Percentiles rank a stretch among this genome's conserved stretches.
Conservation (phyloP, 176 grass and related monocot genomes). For the Oryza glumipatula region DNA sequence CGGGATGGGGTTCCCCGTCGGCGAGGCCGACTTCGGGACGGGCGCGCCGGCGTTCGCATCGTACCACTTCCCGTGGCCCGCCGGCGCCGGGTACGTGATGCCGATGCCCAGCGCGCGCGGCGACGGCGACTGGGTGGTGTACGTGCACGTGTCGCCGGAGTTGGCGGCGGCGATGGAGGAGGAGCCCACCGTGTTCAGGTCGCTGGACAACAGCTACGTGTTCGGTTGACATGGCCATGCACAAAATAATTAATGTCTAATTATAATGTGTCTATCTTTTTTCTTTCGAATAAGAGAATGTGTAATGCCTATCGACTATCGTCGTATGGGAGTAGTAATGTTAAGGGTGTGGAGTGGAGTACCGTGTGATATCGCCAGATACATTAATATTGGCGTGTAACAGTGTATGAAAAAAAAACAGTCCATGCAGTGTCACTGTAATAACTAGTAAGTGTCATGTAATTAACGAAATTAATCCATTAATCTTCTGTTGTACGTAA, state of each 20-base stretch:
- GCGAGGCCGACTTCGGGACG: slow-evolving; percentile 59
- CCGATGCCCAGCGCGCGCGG: slow-evolving; percentile 65
- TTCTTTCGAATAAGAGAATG: no score
- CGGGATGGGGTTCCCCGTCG: slow-evolving; percentile 49
- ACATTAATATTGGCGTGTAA: neutral
- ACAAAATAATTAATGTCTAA: neutral
- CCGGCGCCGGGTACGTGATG: slow-evolving; percentile 61
- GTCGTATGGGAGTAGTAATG: neutral
- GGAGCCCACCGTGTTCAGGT: slow-evolving; percentile 48
- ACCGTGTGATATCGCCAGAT: neutral
- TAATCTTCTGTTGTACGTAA: neutral
- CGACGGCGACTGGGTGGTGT: slow-evolving; percentile 68
- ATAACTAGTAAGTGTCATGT: neutral
- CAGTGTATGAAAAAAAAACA: neutral
- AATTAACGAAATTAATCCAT: neutral
- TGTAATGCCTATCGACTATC: no score
- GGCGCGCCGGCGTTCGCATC: slow-evolving; percentile 60
- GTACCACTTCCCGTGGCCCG: slow-evolving; percentile 69
- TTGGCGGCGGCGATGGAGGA: slow-evolving; percentile 58
- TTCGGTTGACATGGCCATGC: slow-evolving; percentile 10
- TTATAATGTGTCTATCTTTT: no score
- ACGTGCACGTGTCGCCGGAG: slow-evolving; percentile 49
- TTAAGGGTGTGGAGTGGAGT: neutral
- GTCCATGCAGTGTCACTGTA: neutral
- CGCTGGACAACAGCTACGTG: slow-evolving; percentile 47